Evolutionary conservation across 805 yeast species (phyloP), one percentile per base, ranked within the genome.

Genomic region (Geotrichum ghanense): DNA sequence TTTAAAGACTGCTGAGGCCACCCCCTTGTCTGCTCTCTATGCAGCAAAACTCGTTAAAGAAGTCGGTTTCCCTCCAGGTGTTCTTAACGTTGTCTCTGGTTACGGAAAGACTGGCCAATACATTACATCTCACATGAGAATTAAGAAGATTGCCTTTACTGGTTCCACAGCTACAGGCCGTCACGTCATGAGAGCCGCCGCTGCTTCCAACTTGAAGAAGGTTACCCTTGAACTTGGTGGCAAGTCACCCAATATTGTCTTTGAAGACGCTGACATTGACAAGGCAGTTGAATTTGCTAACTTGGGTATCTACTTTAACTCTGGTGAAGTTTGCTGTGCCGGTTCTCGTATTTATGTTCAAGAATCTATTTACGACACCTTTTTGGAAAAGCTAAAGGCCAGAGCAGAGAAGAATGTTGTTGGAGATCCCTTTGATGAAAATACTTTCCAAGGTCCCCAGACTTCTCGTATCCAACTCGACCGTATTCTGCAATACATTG

Each of bases 241-340:
- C 61, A 89, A 89, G 71, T 87, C 96, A 17, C 95, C 97, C 57
- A 79, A 83, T 63, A 80, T 89, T 56, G 82, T 89, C 42, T 86
- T 83, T 63, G 80, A 81, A 57, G 97, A 89, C 60, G 92, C 94
- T 43, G 79, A 89, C 63, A 60, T 89, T 46, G 81, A 82, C 41
- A 71, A 72, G 58, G 86, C 97, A 45, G 81, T 86, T 42, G 72
- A 80, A 53, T 74, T 78, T 71, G 79, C 86, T 53, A 73, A 84
- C 43, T 63, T 74, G 46, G 96, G 95, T 64, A 85, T 88, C 59
- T 85, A 83, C 74, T 86, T 75, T 75, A 90, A 90, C 73, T 79
- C 90, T 60, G 97, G 97, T 68, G 95, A 89, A 71, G 95, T 89
- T 45, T 89, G 97, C 69, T 83, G 89, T 58, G 96, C 96, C 22